A percentile compares a stretch with the other conserved stretches of the same genome.
phyloP scores from a whole-genome alignment of 75 land plant genomes.

The Picea sitchensis region DNA sequence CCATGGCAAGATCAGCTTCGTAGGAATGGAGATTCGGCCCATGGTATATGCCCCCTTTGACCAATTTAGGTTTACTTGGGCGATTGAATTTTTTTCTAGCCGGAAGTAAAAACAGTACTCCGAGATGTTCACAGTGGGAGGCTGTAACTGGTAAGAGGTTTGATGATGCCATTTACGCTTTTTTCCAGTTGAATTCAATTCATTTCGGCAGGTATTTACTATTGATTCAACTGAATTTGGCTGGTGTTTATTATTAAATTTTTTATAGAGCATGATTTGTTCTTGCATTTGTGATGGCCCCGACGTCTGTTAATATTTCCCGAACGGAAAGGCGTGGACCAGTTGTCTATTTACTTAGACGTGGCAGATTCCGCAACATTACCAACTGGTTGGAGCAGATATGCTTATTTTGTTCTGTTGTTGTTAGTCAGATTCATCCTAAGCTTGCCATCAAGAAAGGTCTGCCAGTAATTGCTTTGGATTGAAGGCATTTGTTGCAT shows the following conservation, averaged over 20 bases:
- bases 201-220: neutral
- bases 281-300: neutral
- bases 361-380: constrained; percentile 58
- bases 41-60: too few species aligned
- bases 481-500: too few species aligned
- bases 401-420: constrained; percentile 61
- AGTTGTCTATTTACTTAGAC: constrained; percentile 59
- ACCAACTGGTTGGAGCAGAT: constrained; percentile 70
- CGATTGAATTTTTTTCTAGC: too few species aligned
- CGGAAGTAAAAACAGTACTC: too few species aligned
- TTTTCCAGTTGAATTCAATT: neutral
- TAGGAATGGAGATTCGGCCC: too few species aligned
- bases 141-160: constrained; percentile 54
- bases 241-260: neutral
- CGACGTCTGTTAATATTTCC: constrained; percentile 66
- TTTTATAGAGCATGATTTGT: neutral
- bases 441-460: neutral
- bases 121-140: constrained; percentile 42
- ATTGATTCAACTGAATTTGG: neutral
- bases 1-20: too few species aligned
- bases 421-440: constrained; percentile 54
- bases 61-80: too few species aligned
- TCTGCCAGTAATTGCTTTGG: too few species aligned
- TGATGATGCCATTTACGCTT: neutral
- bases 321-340: constrained; percentile 57